Evolutionary conservation across 2,329 filamentous ascomycete genomes (phyloP), one percentile per base, ranked within the genome.

Genomic region (Cladosporium sp.): DNA sequence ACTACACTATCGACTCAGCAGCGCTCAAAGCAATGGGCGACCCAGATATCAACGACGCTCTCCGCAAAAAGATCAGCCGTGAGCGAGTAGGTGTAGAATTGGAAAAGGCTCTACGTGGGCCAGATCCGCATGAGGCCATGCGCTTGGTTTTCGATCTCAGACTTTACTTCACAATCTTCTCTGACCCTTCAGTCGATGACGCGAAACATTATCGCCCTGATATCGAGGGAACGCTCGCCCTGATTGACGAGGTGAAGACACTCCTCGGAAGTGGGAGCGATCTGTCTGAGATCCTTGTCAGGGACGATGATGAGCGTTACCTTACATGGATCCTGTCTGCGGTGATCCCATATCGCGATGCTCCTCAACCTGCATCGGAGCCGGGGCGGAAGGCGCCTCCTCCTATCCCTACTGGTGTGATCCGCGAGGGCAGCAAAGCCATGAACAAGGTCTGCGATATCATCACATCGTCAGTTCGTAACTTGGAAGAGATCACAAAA

Each of bases 1-100:
- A 79, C 43, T 98, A 95, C 66, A 74, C 70, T 9, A 95, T 98
- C 58, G 87, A 95, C 57, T 67, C 75, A 0, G 75, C 78, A 31
- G 85, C 86, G 0, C 81, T 86, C 63, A 66, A 74, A 40, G 85
- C 82, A 19, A 98, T 98, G 92, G 79, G 78, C 10, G 79, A 95
- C 59, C 66, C 73, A n/a, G 77, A 80, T n/a, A 93, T 98, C 45
- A 79, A 91, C 54, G 75, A 84, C 9, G 87, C 89, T 3, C 74
- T 98, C n/a, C 82, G 80, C 46, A 70, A 85, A 31, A 98, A 98
- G 68, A 97, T 98, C 60, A 96, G 88, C 63, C 83, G 90, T 51
- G 93, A 98, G 69, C 79, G 93, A 53, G 84, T 98, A 1, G 89
- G 89, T 0, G 80, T 86, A 3, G 93, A 98, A 67, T 63, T 96